Evolutionary conservation across 306 rosid genomes (phyloP), one percentile per base, ranked within the genome.

Genomic region (Trichosanthes cucumerina): DNA sequence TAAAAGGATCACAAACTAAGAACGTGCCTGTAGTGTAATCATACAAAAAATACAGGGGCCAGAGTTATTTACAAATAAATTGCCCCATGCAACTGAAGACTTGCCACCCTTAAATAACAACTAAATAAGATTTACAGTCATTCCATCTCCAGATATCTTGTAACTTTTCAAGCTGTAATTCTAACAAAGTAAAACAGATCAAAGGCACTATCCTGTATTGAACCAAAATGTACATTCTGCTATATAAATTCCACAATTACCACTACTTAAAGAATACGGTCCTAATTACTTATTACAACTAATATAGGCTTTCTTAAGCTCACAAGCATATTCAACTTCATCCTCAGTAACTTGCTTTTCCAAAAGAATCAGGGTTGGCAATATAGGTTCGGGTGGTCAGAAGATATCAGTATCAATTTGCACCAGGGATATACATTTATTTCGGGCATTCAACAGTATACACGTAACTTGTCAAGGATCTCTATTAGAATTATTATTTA

Each of bases 401-500:
- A 84, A 76, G 79, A 63, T 75, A 81, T 56, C 82, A n/a, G 78
- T 81, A 85, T 80, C 77, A 78, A 79, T 79, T 66, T 79, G 86
- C 39, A 84, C 82, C 82, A 78, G 80, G 80, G 80, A 81, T 74
- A 80, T 85, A 79, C 85, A 78, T 80, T 90, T 92, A 88, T 86
- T 89, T 86, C 44, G 78, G 85, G 76, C 78, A 82, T 82, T 80
- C 82, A 85, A 86, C 77, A 88, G 93, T 92, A 90, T 94, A 90
- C 97, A 94, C 31, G 85, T 90, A 47, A 87, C 80, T 93, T 87
- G 90, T 73, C 85, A 77, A 66, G 76, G 84, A 81, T 87, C 88
- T 87, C 90, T 84, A 86, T 80, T 89, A 88, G 85, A 83, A 82
- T 84, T 82, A 49, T 85, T 81, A 81, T 87, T 86, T 81, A 87